Conservation (phyloP, 1,284 basidiomycete genomes). For the Ganoderma sinense region DNA sequence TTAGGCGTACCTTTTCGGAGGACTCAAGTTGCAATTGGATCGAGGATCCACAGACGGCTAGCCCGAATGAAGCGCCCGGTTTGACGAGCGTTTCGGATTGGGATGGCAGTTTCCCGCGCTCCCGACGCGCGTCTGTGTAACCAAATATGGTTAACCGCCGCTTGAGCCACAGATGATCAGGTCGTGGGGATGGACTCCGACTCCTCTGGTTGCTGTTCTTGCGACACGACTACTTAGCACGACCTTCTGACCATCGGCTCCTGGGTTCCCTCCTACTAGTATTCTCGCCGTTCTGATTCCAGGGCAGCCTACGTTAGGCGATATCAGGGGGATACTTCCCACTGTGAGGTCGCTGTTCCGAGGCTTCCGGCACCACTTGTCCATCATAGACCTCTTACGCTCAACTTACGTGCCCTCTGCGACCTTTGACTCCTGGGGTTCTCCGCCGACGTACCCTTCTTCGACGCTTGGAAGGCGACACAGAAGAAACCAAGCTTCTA, state of each 20-base stretch:
- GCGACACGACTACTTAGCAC: not conserved
- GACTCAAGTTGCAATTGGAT: not conserved
- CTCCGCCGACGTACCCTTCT: not conserved
- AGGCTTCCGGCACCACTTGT: not conserved
- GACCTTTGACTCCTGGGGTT: not conserved
- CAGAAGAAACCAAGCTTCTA: conserved; percentile 10
- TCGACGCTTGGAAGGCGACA: not conserved
- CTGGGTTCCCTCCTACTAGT: not conserved
- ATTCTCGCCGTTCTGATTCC: not conserved
- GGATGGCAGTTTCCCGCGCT: not conserved
- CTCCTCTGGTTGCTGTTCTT: not conserved
- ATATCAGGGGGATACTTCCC: not conserved
- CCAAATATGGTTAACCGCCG: conserved; percentile 2
- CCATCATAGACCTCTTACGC: conserved; percentile 3
- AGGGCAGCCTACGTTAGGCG: not conserved
- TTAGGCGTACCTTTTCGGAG: not conserved
- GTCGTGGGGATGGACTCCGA: not conserved
- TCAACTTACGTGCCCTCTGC: not conserved
- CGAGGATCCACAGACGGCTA: not conserved
- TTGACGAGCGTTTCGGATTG: not conserved
- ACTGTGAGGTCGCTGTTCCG: not conserved
- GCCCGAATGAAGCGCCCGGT: not conserved
- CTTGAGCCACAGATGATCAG: not conserved
- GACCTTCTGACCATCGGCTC: conserved; percentile 6
- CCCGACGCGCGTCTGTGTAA: not conserved